Conservation (phyloP, 257 asterid species). For the Echites panduratus region DNA sequence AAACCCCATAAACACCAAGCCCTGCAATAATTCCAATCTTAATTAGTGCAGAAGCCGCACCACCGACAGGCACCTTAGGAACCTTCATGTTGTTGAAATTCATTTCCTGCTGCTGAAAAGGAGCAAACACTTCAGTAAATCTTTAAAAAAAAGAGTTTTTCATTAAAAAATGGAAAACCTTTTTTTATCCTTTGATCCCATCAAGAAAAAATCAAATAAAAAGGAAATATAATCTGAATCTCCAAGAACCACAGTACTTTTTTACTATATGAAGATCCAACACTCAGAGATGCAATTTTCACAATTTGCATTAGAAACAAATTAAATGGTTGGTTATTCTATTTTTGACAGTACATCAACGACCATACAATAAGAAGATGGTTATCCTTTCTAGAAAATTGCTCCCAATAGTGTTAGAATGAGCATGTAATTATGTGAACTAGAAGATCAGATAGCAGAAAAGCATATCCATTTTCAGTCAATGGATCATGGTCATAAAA, state of each 20-base stretch:
- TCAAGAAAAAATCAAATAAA: not conserved
- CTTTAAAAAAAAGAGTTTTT: not conserved
- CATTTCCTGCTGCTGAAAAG: slow-evolving; percentile 45
- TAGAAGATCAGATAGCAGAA: not conserved
- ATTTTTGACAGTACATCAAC: not conserved
- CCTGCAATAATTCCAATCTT: slow-evolving; percentile 61
- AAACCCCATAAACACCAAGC: slow-evolving; percentile 56
- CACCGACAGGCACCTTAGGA: slow-evolving; percentile 77
- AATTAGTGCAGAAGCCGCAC: slow-evolving; percentile 55
- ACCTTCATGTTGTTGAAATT: slow-evolving; percentile 58
- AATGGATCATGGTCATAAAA: not conserved
- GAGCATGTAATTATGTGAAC: not conserved
- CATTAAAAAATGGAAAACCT: not conserved
- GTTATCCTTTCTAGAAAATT: not conserved
- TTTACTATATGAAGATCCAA: not conserved
- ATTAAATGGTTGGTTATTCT: too few species aligned
- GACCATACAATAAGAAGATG: not conserved
- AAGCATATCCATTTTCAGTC: not conserved
- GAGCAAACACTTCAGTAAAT: not conserved
- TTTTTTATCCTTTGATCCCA: not conserved
- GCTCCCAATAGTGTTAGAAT: not conserved
- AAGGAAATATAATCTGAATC: not conserved
- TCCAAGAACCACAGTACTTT: not conserved
- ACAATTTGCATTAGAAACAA: not conserved
- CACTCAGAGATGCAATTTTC: not conserved